Evolutionary conservation across 164 flowering plant species (phyloP), one percentile per base, ranked within the genome.

Genomic region (Annona squamosa): DNA sequence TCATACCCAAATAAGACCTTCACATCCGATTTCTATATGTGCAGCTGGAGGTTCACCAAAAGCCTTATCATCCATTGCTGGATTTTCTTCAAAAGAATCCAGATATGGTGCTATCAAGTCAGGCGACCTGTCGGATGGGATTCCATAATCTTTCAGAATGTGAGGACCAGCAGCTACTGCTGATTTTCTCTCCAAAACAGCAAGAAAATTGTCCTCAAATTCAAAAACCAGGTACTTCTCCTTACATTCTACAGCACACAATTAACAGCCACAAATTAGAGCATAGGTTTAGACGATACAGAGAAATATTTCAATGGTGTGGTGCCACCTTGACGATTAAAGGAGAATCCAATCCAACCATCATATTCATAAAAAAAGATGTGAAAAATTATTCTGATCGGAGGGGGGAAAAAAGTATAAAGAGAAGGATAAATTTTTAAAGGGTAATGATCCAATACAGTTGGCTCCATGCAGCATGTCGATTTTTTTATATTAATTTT

Each of bases 1-100:
- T 86, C 83, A 94, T 48, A 93, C 92, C 99, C 98, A 93, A 46
- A 89, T 78, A 42, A 95, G 87, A 9, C 98, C 98, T 77, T 95
- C 97, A 67, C 83, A 82, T 16, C 92, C 99, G 67, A 93, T 79
- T 78, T 93, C 99, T 67, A 79, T 67, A 82, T 83, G 89, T 56
- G 94, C 84, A 65, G 85, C 86, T 0, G 97, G 97, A 74, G 82
- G 80, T 45, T 91, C 94, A 0, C 87, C 93, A 3, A 71, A 77
- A 46, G 88, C 89, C 5, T 80, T 81, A 64, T 84, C 83, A 64
- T 84, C 83, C 5, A 57, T 37, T 41, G 76, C 75, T 73, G 76
- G 81, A 74, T 77, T 81, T 57, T 86, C 86, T 71, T 77, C 87
- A 7, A 78, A 65, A 9, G 77, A 67, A 77, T 87, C 93, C 63